Percentiles rank a stretch among this genome's conserved stretches.
Conservation (phyloP, 306 rosid genomes). For the Lathyrus oleraceus region DNA sequence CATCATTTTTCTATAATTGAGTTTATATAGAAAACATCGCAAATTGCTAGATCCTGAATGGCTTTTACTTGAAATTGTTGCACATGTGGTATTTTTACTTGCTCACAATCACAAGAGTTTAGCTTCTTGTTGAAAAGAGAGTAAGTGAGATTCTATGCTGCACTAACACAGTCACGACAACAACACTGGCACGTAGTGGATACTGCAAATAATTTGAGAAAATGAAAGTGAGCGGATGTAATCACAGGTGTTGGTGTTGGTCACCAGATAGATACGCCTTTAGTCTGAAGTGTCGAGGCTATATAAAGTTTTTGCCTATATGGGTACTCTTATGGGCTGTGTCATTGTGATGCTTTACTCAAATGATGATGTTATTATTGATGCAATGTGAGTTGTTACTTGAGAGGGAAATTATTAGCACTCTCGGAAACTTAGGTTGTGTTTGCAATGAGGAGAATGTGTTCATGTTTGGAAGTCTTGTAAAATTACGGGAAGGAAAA, state of each 20-base stretch:
- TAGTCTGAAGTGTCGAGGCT: neutral
- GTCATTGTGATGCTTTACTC: neutral
- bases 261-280: neutral
- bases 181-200: no score
- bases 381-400: conserved; percentile 5
- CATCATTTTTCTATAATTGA: neutral
- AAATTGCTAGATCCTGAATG: conserved; percentile 20
- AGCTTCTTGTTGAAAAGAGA: conserved; percentile 4
- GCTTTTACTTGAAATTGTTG: neutral
- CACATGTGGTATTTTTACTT: neutral
- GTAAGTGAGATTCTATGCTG: neutral
- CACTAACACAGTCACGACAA: neutral
- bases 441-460: neutral
- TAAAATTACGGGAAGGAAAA: neutral
- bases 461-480: neutral
- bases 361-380: neutral
- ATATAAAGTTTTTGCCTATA: neutral
- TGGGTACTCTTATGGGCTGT: neutral
- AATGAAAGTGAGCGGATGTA: neutral
- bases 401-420: neutral
- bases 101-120: neutral
- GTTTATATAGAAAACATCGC: neutral
- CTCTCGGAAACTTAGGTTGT: neutral
- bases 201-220: neutral
- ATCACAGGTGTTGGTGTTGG: neutral